Evolutionary conservation across 371 early-diverging fungal species (phyloP).

Genomic region (Mucor sp.): DNA sequence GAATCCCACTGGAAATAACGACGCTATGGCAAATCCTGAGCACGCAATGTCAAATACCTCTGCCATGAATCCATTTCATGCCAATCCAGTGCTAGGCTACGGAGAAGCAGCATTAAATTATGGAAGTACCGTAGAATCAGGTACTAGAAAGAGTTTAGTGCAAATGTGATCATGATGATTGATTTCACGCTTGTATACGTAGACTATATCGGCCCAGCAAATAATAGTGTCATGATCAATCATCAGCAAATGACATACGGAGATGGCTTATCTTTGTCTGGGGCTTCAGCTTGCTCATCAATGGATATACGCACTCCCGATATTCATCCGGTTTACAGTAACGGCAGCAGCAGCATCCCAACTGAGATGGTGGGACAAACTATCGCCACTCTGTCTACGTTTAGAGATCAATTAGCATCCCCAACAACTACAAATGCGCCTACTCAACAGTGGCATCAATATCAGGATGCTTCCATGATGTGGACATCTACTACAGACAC

Average conservation of each 20-base stretch:
- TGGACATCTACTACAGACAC: not conserved
- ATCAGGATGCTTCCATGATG: not conserved
- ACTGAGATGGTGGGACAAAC: constrained; percentile 10
- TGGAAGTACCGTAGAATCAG: not conserved
- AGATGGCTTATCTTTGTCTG: constrained; percentile 18
- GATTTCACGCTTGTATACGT: not conserved
- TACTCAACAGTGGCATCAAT: not conserved
- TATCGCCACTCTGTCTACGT: not conserved
- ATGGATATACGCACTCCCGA: constrained; percentile 25
- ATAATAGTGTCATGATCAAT: not conserved
- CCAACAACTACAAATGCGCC: not conserved
- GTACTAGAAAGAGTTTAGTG: not conserved
- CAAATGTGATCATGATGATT: not conserved
- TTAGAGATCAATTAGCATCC: not conserved
- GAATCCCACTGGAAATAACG: not conserved
- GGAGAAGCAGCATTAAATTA: not conserved
- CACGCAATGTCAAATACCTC: not conserved
- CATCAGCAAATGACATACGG: constrained; percentile 1
- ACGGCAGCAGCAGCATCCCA: not conserved
- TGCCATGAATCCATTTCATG: not conserved
- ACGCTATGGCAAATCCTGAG: not conserved
- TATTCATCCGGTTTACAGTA: constrained; percentile 8
- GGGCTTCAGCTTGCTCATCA: constrained; percentile 22
- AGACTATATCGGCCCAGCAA: not conserved
- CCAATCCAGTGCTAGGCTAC: not conserved